Conservation (phyloP, 2,329 filamentous ascomycete genomes). For the Sclerotinia trifoliorum region DNA sequence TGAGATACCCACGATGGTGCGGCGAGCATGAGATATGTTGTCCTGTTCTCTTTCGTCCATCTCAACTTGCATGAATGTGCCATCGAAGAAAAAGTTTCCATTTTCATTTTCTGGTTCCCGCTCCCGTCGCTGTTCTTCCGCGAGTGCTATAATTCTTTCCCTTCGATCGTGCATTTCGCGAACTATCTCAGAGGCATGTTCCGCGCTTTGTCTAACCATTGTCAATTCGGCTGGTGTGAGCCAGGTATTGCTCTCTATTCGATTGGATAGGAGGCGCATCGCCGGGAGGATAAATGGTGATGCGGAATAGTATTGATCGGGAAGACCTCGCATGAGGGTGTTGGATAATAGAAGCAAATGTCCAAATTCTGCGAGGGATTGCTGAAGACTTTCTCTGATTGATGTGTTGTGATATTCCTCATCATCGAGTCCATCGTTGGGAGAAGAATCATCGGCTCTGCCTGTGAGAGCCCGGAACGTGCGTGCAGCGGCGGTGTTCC, state of each 20-base stretch:
- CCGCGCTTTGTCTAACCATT: background rate
- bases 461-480: background rate
- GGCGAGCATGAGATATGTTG: background rate
- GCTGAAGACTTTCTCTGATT: background rate
- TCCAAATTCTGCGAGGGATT: background rate
- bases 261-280: background rate
- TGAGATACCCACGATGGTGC: background rate
- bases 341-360: background rate
- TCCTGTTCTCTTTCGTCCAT: background rate
- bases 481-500: background rate
- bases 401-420: background rate
- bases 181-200: background rate
- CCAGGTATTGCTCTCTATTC: background rate
- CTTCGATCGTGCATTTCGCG: background rate
- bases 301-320: background rate
- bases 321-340: background rate
- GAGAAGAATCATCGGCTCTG: no score
- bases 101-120: background rate
- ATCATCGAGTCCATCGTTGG: no score
- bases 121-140: background rate
- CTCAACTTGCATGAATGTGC: background rate
- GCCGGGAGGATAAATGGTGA: background rate
- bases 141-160: background rate
- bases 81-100: background rate
- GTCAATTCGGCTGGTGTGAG: background rate